These are phyloP conservation scores for Corymbia calophylla DNA, from an alignment of 441 rosid species.

Conservation along the genomic window DNA sequence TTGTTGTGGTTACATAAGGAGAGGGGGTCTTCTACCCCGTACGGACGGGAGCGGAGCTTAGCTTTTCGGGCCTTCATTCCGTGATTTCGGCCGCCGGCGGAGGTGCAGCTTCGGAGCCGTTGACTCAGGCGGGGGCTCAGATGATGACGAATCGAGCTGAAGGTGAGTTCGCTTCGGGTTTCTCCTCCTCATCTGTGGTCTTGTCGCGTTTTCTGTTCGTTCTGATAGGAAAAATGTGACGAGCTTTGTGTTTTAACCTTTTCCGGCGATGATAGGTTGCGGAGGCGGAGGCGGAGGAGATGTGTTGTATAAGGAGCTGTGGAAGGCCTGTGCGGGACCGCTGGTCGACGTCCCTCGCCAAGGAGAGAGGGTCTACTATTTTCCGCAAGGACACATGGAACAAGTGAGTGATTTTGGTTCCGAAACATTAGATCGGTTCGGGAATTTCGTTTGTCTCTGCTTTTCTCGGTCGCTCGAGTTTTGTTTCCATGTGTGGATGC, in stretches of 20 bases:
- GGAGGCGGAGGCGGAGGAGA: slow-evolving; percentile 19
- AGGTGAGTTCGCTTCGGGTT: background rate
- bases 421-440: background rate
- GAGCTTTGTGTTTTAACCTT: background rate
- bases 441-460: background rate
- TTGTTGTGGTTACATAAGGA: background rate
- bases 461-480: background rate
- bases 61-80: background rate
- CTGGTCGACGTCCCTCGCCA: slow-evolving; percentile 70
- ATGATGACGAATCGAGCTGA: background rate
- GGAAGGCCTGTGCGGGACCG: slow-evolving; percentile 96
- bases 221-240: background rate
- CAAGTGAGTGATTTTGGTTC: slow-evolving; percentile 37
- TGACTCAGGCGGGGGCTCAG: background rate
- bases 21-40: background rate
- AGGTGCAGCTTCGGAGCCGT: background rate
- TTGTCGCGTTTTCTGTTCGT: background rate
- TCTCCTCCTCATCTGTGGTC: background rate
- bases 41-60: background rate
- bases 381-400: slow-evolving; percentile 95
- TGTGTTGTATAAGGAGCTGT: slow-evolving; percentile 69
- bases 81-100: background rate
- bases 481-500: background rate
- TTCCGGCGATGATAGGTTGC: background rate
- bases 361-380: slow-evolving; percentile 78